Evolutionary conservation across 2,329 filamentous ascomycete genomes (phyloP).

Genomic region (Microthyrium microscopicum): DNA sequence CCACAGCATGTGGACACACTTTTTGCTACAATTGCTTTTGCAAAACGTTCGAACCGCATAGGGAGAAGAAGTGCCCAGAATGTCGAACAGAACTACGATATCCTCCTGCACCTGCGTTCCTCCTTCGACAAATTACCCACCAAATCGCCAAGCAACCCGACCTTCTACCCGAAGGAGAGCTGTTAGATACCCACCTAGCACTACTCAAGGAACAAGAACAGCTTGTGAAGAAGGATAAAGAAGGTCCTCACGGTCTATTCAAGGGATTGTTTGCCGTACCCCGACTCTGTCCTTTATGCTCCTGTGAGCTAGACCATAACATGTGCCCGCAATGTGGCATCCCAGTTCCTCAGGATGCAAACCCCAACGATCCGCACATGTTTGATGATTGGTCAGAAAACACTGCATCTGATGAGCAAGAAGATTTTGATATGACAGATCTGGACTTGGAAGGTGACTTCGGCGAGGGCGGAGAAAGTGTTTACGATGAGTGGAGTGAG

Average conservation of each 20-base stretch:
- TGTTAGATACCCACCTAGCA: constrained; percentile 40
- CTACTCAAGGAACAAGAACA: constrained; percentile 43
- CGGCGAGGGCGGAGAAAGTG: too few species aligned
- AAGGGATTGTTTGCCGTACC: constrained; percentile 37
- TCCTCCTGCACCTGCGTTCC: constrained; percentile 43
- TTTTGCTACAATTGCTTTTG: constrained; percentile 54
- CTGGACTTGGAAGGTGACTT: constrained; percentile 1
- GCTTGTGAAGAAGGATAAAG: constrained; percentile 42
- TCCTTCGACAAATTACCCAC: constrained; percentile 43
- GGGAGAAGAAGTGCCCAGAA: constrained; percentile 44
- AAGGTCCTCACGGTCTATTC: constrained; percentile 41
- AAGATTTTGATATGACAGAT: constrained; percentile 16
- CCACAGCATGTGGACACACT: constrained; percentile 50
- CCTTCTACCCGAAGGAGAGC: constrained; percentile 46
- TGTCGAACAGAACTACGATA: constrained; percentile 43
- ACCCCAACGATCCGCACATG: constrained; percentile 17
- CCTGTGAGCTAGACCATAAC: constrained; percentile 47
- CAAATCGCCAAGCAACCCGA: constrained; percentile 44
- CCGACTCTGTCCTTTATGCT: constrained; percentile 40
- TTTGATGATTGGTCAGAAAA: constrained; percentile 27
- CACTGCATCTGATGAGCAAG: constrained; percentile 21
- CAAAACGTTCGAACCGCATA: constrained; percentile 37
- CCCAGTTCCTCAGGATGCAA: constrained; percentile 33
- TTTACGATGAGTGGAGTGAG: too few species aligned
- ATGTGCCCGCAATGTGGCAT: constrained; percentile 36